Percentiles rank a stretch among this genome's conserved stretches.
phyloP scores from a whole-genome alignment of 1,284 basidiomycete species.

The Tilletia indica region DNA sequence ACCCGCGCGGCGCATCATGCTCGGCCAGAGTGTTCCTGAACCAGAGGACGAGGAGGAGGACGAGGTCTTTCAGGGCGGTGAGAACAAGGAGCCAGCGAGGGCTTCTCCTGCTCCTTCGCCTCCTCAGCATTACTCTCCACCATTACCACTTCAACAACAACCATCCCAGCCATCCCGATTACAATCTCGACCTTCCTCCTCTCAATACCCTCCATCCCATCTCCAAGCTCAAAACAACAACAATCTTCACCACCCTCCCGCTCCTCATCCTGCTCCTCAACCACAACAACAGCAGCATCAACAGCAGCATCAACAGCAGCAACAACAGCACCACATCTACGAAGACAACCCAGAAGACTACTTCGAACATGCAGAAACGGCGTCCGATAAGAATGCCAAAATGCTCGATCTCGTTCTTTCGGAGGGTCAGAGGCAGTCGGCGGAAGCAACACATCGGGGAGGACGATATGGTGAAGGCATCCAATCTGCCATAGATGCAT shows the following conservation, averaged over 20 bases:
- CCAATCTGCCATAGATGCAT: constrained; percentile 3
- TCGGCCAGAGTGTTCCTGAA: background rate
- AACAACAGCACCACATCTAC: background rate
- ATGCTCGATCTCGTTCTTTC: constrained; percentile 16
- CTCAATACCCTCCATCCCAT: too few species aligned
- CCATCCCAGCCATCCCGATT: background rate
- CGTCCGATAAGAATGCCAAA: constrained; percentile 12
- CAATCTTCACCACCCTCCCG: background rate
- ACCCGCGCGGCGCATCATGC: constrained; percentile 5
- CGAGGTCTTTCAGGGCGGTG: background rate
- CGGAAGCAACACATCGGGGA: background rate
- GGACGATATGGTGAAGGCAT: constrained; percentile 14
- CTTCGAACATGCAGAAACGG: constrained; percentile 10
- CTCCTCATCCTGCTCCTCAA: background rate
- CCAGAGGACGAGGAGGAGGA: constrained; percentile 16
- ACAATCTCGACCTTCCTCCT: background rate
- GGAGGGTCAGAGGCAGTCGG: constrained; percentile 9
- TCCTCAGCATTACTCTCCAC: background rate
- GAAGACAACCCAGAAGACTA: constrained; percentile 11
- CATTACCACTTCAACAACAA: too few species aligned
- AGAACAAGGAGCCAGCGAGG: background rate
- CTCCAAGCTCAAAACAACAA: background rate
- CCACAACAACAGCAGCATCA: background rate
- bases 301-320: background rate
- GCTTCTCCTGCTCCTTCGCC: background rate